Base-by-base conservation (phyloP, 2,329 filamentous ascomycete genomes). In the Penicillium capsulatum region DNA sequence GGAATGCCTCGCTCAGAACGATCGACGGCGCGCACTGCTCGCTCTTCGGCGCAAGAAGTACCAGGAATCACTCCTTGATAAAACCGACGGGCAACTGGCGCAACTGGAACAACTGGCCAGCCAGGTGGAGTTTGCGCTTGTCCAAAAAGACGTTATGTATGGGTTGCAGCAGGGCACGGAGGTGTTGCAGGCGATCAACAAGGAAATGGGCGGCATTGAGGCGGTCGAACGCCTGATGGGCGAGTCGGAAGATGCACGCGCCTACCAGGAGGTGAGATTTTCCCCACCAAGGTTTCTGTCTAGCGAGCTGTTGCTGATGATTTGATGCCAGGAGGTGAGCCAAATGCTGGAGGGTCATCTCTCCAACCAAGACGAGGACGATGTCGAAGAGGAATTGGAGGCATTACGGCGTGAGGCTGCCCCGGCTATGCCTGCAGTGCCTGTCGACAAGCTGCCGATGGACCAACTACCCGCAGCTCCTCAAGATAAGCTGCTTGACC, bases 31-130 rank as follows among this genome's bases (percentile, higher is more conserved):
- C 48, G 92, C 92, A 1, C 77, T 96, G 15, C 77, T 97, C 20
- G 92, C 92, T 1, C 76, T 98, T 45, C 84, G 92, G 41, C 80
- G 90, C 53, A 96, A 96, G 70, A 98, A 97, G 66, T 97, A 95
- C 73, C 92, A 98, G 65, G 86, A 97, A 65, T 83, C 86, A 17
- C 76, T 97, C 15, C 76, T 97, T 9, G 75, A 79, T 45, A 91
- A 94, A 71, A 96, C 91, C 9, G 91, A 98, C 67, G 80, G 81
- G 40, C 91, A 97, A 70, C 79, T 98, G n/a, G 88, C 86, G 51
- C 88, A 96, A 67, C 74, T 98, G 14, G 90, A 98, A 71, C 81
- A 87, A 60, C 72, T 98, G 52, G 92, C 87, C 7, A 80, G 80
- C 39, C 89, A 81, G 61, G 89, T 98, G 57, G 92, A 98, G 69